Percentiles rank a stretch among this genome's conserved stretches.
Conservation (phyloP, 345 rosid species). For the Boechera stricta region DNA sequence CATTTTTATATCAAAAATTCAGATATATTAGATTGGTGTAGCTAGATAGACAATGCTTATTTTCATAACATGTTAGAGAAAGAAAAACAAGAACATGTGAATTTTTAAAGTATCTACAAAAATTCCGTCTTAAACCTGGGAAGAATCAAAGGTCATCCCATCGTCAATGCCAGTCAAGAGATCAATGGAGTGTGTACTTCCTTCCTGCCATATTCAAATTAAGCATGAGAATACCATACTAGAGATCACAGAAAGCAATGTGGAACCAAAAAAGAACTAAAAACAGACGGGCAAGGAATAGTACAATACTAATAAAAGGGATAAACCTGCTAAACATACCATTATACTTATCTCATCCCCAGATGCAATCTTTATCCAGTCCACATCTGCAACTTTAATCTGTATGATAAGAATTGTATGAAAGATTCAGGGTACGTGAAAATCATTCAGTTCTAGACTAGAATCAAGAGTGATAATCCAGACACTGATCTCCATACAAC, state of each 20-base stretch:
- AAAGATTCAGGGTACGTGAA: conserved; percentile 28
- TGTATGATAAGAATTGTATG: conserved; percentile 48
- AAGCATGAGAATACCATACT: conserved; percentile 26
- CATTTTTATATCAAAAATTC: conserved; percentile 3
- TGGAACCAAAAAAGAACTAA: conserved; percentile 9
- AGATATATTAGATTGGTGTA: conserved; percentile 25
- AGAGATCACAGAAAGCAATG: conserved; percentile 21
- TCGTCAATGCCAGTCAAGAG: conserved; percentile 72
- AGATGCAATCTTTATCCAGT: conserved; percentile 86
- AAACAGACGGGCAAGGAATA: not conserved
- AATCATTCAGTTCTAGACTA: conserved; percentile 10
- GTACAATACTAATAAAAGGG: not conserved
- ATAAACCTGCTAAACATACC: conserved; percentile 55
- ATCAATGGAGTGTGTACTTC: conserved; percentile 59
- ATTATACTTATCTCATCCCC: conserved; percentile 82
- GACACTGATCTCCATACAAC: conserved; percentile 9
- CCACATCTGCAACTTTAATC: conserved; percentile 91
- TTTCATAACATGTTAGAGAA: conserved; percentile 13
- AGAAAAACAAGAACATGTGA: conserved; percentile 18
- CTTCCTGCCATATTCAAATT: conserved; percentile 67
- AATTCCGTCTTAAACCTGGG: conserved; percentile 67
- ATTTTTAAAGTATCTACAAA: conserved; percentile 9
- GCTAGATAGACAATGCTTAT: conserved; percentile 18
- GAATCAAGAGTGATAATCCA: conserved; percentile 4
- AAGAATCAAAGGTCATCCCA: conserved; percentile 72